These are phyloP conservation scores for Eucalyptus cloeziana DNA, from an alignment of 345 rosid genomes.

Conservation along the genomic window DNA sequence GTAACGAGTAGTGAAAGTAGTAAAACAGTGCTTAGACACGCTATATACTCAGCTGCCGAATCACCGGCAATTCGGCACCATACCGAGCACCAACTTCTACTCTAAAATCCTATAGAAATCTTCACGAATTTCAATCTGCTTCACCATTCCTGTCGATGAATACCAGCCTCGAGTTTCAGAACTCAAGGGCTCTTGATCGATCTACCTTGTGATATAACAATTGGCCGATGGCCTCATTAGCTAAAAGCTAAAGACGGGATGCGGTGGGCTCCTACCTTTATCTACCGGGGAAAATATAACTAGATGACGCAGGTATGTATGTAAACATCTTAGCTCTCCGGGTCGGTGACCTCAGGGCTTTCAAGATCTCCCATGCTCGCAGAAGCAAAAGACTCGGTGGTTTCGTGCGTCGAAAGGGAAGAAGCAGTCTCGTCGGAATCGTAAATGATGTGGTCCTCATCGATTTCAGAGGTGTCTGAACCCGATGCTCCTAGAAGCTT, in stretches of 20 bases:
- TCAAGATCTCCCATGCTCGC: conserved; percentile 96
- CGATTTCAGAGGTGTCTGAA: conserved; percentile 61
- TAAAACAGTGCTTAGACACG: background rate
- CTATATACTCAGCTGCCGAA: background rate
- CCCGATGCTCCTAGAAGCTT: conserved; percentile 74
- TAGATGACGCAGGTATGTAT: background rate
- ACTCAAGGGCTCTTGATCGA: background rate
- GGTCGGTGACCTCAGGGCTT: conserved; percentile 58
- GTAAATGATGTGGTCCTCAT: conserved; percentile 52
- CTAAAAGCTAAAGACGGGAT: background rate
- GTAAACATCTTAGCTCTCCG: conserved; percentile 27
- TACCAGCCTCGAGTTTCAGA: background rate
- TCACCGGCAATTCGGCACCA: background rate
- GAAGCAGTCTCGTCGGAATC: conserved; percentile 54
- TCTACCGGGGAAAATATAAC: background rate
- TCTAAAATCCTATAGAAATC: background rate
- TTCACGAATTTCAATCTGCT: background rate
- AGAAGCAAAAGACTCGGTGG: conserved; percentile 76
- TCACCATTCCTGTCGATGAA: background rate
- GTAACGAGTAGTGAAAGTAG: background rate
- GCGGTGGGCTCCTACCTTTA: background rate
- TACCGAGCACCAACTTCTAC: background rate
- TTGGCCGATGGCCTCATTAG: background rate
- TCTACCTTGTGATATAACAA: background rate
- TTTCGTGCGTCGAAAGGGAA: conserved; percentile 55